phyloP scores from a whole-genome alignment of 306 rosid genomes.

The Herpetospermum pedunculosum region DNA sequence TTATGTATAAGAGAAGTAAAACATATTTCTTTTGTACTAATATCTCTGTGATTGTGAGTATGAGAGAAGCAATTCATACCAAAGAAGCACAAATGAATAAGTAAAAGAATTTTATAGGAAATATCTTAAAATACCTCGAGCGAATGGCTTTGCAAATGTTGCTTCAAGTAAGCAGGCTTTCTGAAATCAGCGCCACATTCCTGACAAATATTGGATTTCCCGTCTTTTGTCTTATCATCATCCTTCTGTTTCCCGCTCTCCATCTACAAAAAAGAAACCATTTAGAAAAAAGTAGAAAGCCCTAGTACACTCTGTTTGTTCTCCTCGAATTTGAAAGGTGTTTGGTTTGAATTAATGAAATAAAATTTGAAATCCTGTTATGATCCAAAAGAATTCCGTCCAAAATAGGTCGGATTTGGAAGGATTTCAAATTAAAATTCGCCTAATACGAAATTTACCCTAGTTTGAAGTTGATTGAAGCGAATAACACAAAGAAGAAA shows the following conservation, averaged over 20 bases:
- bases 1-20: neutral
- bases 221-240: conserved; percentile 10
- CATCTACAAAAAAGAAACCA: conserved; percentile 20
- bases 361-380: too few relatives aligned
- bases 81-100: neutral
- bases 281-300: neutral
- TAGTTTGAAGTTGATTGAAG: too few relatives aligned
- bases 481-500: too few relatives aligned
- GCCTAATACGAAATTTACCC: too few relatives aligned
- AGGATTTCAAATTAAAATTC: too few relatives aligned
- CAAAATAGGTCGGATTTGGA: too few relatives aligned
- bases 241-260: conserved; percentile 24
- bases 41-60: neutral
- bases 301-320: too few relatives aligned
- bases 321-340: too few relatives aligned
- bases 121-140: conserved; percentile 39
- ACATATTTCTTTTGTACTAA: neutral
- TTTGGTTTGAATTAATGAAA: too few relatives aligned
- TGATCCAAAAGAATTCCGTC: too few relatives aligned
- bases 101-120: neutral
- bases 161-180: conserved; percentile 57
- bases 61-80: neutral
- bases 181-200: conserved; percentile 64
- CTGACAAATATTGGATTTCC: conserved; percentile 37
- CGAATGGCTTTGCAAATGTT: conserved; percentile 73